A percentile compares a stretch with the other conserved stretches of the same genome.
phyloP scores from a whole-genome alignment of 768 basidiomycete species.

The Mycena crocata region DNA sequence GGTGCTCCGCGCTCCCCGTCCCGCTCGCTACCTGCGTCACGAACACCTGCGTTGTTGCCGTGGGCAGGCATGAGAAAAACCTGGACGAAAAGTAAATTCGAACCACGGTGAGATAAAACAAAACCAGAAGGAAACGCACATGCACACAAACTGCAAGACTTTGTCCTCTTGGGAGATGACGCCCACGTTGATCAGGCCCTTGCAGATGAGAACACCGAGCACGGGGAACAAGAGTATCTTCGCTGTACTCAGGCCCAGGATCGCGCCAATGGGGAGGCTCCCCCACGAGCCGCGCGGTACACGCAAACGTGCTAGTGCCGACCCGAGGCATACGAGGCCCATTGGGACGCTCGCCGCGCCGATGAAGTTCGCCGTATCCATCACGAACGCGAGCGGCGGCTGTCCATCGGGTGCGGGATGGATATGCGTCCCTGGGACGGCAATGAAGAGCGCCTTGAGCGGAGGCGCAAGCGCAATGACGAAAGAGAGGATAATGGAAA shows the following conservation, averaged over 20 bases:
- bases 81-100: neutral
- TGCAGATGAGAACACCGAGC: slow-evolving; percentile 68
- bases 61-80: slow-evolving; percentile 13
- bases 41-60: slow-evolving; percentile 49
- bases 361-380: slow-evolving; percentile 62
- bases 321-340: slow-evolving; percentile 65
- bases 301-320: slow-evolving; percentile 65
- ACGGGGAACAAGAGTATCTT: slow-evolving; percentile 70
- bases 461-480: slow-evolving; percentile 60
- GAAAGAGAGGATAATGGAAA: slow-evolving; percentile 60
- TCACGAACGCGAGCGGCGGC: slow-evolving; percentile 64
- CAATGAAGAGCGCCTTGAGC: slow-evolving; percentile 65
- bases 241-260: slow-evolving; percentile 61
- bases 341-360: slow-evolving; percentile 67
- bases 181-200: slow-evolving; percentile 59
- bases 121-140: neutral
- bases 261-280: slow-evolving; percentile 58
- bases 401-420: slow-evolving; percentile 66
- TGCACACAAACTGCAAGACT: slow-evolving; percentile 66
- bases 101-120: too few species aligned
- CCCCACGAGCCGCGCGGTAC: slow-evolving; percentile 51
- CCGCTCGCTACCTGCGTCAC: slow-evolving; percentile 59
- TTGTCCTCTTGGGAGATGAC: slow-evolving; percentile 64
- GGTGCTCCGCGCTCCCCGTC: slow-evolving; percentile 56
- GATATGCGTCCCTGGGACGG: slow-evolving; percentile 48